Percentiles rank a stretch among this genome's conserved stretches.
phyloP scores from a whole-genome alignment of 768 basidiomycete species.

The Serendipita indica region DNA sequence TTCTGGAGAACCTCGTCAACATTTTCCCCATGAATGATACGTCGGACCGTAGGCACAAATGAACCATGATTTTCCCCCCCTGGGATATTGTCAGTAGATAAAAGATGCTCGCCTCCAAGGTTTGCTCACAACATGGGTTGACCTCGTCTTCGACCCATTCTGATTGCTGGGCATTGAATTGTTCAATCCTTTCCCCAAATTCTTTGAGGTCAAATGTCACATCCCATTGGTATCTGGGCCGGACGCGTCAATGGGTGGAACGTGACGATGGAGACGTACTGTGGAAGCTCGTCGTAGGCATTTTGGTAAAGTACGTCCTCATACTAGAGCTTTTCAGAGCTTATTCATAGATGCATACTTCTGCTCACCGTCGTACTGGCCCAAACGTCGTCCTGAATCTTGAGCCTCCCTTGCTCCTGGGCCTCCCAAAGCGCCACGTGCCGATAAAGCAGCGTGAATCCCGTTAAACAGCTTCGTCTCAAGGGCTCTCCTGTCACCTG shows the following conservation, averaged over 20 bases:
- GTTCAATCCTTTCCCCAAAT: slow-evolving; percentile 1
- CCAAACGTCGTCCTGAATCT: neutral
- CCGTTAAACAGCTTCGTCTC: slow-evolving; percentile 12
- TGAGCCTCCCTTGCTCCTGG: slow-evolving; percentile 7
- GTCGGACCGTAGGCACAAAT: neutral
- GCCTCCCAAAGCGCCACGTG: slow-evolving; percentile 14
- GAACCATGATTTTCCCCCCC: neutral
- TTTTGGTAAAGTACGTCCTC: neutral
- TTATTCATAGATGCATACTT: neutral
- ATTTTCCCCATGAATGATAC: slow-evolving; percentile 4
- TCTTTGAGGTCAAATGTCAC: slow-evolving; percentile 3
- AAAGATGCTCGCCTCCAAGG: neutral
- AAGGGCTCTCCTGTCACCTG: slow-evolving; percentile 9
- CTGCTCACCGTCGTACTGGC: neutral
- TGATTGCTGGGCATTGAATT: slow-evolving; percentile 8
- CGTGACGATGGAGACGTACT: neutral
- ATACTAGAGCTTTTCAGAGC: slow-evolving; percentile 10
- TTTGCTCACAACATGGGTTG: neutral
- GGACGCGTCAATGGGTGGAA: neutral
- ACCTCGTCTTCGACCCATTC: neutral
- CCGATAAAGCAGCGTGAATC: slow-evolving; percentile 13
- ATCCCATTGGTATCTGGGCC: slow-evolving; percentile 12
- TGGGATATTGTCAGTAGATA: neutral
- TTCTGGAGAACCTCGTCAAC: neutral
- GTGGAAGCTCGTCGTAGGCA: slow-evolving; percentile 11